Conservation (phyloP, 768 basidiomycete genomes). For the Tephrocybe sp. region DNA sequence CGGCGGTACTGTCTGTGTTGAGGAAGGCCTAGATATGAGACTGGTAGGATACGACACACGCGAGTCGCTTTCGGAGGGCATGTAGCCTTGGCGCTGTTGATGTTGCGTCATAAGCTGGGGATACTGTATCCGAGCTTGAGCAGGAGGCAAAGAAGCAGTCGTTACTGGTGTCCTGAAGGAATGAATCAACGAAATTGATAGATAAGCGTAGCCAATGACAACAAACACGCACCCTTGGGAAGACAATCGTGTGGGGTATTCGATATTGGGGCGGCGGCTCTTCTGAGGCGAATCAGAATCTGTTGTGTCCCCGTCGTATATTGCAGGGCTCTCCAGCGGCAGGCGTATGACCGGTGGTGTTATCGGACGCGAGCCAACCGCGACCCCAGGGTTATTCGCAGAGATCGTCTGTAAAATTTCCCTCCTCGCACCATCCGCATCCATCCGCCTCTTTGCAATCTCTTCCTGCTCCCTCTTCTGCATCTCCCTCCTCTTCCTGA, state of each 20-base stretch:
- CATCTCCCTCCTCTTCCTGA: slow-evolving; percentile 31
- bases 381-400: slow-evolving; percentile 20
- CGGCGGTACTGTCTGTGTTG: slow-evolving; percentile 14
- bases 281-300: slow-evolving; percentile 36
- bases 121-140: slow-evolving; percentile 49
- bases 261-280: background rate
- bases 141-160: slow-evolving; percentile 67
- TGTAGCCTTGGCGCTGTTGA: slow-evolving; percentile 75
- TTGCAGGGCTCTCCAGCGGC: slow-evolving; percentile 65
- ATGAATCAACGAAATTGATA: background rate
- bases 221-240: slow-evolving; percentile 32
- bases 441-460: slow-evolving; percentile 55
- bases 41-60: no score
- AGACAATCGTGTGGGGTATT: slow-evolving; percentile 8
- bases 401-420: slow-evolving; percentile 35
- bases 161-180: slow-evolving; percentile 47
- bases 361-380: background rate
- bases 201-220: slow-evolving; percentile 4
- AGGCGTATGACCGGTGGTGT: slow-evolving; percentile 18
- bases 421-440: slow-evolving; percentile 51
- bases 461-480: slow-evolving; percentile 54
- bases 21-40: background rate
- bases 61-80: slow-evolving; percentile 49
- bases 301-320: slow-evolving; percentile 45
- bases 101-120: slow-evolving; percentile 79